phyloP scores from a whole-genome alignment of 306 rosid genomes.

The Medicago arabica region DNA sequence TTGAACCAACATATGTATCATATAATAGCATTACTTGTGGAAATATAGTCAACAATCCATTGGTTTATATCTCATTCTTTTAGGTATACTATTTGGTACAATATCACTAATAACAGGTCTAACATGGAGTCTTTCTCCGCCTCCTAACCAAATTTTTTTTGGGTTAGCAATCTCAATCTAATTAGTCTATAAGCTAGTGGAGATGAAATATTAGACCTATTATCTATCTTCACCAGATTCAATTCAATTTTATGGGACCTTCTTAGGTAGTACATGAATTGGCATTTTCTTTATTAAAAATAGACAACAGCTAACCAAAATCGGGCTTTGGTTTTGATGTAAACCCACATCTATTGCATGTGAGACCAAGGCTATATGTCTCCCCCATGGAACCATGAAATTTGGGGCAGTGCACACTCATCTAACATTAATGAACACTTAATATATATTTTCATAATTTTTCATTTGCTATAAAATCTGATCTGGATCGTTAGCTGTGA shows the following conservation, averaged over 20 bases:
- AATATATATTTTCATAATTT: slow-evolving; percentile 19
- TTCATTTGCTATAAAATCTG: slow-evolving; percentile 45
- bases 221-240: slow-evolving; percentile 24
- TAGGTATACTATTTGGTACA: slow-evolving; percentile 40
- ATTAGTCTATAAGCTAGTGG: slow-evolving; percentile 36
- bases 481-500: slow-evolving; percentile 46
- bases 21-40: slow-evolving; percentile 9
- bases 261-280: slow-evolving; percentile 25
- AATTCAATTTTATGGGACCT: slow-evolving; percentile 35
- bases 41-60: slow-evolving; percentile 22
- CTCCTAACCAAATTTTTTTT: background rate
- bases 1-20: slow-evolving; percentile 30
- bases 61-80: background rate
- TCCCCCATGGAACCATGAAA: slow-evolving; percentile 43
- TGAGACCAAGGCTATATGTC: slow-evolving; percentile 39
- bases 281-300: slow-evolving; percentile 43
- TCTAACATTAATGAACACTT: slow-evolving; percentile 33
- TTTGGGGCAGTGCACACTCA: slow-evolving; percentile 47
- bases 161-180: slow-evolving; percentile 26
- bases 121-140: slow-evolving; percentile 22
- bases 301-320: slow-evolving; percentile 27
- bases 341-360: slow-evolving; percentile 46
- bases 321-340: slow-evolving; percentile 39
- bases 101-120: slow-evolving; percentile 35
- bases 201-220: slow-evolving; percentile 29